Evolutionary conservation across 1,284 basidiomycete species (phyloP).

Genomic region (Cronartium ribicola): DNA sequence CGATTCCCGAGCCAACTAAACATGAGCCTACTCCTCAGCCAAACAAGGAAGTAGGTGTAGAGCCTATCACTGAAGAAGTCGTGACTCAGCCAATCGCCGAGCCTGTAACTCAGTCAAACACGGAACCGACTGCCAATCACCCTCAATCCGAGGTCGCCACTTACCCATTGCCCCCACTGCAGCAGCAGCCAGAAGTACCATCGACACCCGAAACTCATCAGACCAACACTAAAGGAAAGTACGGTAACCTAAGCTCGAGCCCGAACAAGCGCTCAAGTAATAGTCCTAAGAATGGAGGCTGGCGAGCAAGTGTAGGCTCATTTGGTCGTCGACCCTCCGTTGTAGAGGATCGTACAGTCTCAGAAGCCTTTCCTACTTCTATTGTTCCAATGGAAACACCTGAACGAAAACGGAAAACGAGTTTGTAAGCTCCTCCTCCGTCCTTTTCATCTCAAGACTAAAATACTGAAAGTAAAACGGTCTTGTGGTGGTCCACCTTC

Average conservation of each 20-base stretch:
- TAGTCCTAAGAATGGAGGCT: slow-evolving; percentile 9
- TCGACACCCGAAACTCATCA: background rate
- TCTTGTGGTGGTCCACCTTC: no score
- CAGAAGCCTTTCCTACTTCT: background rate
- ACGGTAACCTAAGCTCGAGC: background rate
- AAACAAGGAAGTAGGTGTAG: background rate
- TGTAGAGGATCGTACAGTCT: background rate
- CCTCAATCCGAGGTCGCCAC: background rate
- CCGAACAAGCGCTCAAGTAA: background rate
- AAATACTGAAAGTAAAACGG: background rate
- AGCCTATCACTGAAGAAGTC: no score
- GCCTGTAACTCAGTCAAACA: slow-evolving; percentile 8
- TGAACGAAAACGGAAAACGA: background rate
- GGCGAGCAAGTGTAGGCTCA: slow-evolving; percentile 25
- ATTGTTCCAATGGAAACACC: no score
- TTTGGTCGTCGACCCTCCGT: background rate
- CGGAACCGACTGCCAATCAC: background rate
- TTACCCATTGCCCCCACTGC: slow-evolving; percentile 4
- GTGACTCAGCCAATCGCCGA: slow-evolving; percentile 7
- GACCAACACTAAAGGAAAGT: background rate
- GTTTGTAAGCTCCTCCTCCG: slow-evolving; percentile 11
- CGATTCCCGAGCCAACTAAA: background rate
- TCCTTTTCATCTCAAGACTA: background rate
- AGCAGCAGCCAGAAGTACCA: background rate
- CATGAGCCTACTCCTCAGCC: background rate